Conservation (phyloP, 1,284 basidiomycete genomes). For the Ustilago bromivora region DNA sequence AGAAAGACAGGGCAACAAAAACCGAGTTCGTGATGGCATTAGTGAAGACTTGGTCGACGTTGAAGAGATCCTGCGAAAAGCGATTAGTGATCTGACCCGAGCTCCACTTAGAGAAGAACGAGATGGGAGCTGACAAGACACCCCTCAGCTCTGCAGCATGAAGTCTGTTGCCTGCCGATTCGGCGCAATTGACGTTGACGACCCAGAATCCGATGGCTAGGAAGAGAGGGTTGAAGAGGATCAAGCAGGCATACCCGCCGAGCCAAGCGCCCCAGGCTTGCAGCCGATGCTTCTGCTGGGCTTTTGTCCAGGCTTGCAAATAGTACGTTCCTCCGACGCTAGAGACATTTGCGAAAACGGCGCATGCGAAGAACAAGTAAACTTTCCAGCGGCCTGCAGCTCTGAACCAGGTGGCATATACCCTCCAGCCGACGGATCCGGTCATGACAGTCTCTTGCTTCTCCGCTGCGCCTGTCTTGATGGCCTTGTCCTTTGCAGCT, state of each 20-base stretch:
- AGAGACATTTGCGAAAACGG: not conserved
- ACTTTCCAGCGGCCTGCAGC: slow-evolving; percentile 25
- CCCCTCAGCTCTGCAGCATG: slow-evolving; percentile 39
- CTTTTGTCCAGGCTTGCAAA: slow-evolving; percentile 45
- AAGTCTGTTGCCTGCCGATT: slow-evolving; percentile 37
- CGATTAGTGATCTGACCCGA: slow-evolving; percentile 56
- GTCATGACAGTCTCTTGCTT: slow-evolving; percentile 43
- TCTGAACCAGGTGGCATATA: slow-evolving; percentile 32
- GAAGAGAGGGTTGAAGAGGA: slow-evolving; percentile 11
- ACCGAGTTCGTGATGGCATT: slow-evolving; percentile 31
- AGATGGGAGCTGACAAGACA: slow-evolving; percentile 43
- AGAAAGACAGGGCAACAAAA: slow-evolving; percentile 9
- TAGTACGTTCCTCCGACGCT: slow-evolving; percentile 18
- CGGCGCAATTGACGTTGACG: slow-evolving; percentile 8
- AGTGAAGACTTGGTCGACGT: slow-evolving; percentile 42
- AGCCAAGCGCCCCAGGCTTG: slow-evolving; percentile 26
- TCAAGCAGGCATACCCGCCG: slow-evolving; percentile 19
- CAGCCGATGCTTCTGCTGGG: slow-evolving; percentile 35
- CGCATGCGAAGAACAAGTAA: slow-evolving; percentile 1
- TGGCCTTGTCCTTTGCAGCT: slow-evolving; percentile 17
- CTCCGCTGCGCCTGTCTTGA: slow-evolving; percentile 28
- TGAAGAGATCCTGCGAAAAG: slow-evolving; percentile 60
- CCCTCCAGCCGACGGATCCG: slow-evolving; percentile 36
- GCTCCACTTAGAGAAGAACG: slow-evolving; percentile 49
- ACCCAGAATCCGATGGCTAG: slow-evolving; percentile 26